Base-by-base conservation (phyloP, 345 rosid genomes). In the Camelina sativa region DNA sequence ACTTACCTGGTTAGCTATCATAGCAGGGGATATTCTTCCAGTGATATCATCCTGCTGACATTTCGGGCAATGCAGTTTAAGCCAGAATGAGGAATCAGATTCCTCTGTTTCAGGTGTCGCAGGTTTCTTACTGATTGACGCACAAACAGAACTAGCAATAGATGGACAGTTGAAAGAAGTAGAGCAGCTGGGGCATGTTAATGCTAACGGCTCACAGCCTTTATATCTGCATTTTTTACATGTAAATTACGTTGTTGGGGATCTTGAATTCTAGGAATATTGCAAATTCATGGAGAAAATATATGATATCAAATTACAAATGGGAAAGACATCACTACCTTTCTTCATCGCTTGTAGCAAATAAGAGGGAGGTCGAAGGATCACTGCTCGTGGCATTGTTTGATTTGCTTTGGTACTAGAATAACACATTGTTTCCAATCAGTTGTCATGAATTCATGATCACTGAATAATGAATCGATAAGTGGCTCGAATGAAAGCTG, bases 1-100 rank as follows among this genome's bases (percentile, higher is more conserved):
- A n/a, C n/a, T n/a, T n/a, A 95, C 99, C 97, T 92, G 96, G 72
- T 95, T 95, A 60, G 98, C 90, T 65, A 95, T 84, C 87, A 85
- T 86, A 60, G 84, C 86, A 62, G 98, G 86, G 73, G 96, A 85
- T 73, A 95, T 74, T 81, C 80, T 85, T 43, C 92, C 88, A 30
- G 48, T 55, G 74, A 80, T 86, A 77, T 80, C 91, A 76, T 87
- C 96, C 37, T 73, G 80, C 46, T 92, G 92, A 74, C 99, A 92
- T 76, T 84, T 86, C 9, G 88, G 84, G 71, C 98, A 92, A 43
- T 82, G 85, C 86, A 90, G 67, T 66, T 51, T 88, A 62, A 30
- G 80, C 99, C 98, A 95, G 80, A 95, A 89, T 65, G 82, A 72
- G 73, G 67, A 35, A 40, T 67, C 73, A 63, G 89, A 68, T 69